Percentiles rank a stretch among this genome's conserved stretches.
Conservation (phyloP, 768 basidiomycete genomes). For the Gymnopilus junonius region DNA sequence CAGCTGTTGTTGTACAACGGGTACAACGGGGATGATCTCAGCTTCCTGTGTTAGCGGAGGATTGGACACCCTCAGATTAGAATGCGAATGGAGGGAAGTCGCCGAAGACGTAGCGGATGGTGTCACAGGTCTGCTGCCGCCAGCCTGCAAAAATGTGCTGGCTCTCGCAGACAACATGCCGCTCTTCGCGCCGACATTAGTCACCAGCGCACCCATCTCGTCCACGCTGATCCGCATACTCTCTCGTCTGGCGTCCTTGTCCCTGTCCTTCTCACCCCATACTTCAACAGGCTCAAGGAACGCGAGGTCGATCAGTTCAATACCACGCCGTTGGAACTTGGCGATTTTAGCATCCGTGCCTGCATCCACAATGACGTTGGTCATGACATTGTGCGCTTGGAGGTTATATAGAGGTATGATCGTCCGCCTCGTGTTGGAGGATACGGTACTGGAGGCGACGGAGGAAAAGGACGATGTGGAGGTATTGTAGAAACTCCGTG, state of each 20-base stretch:
- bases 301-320: slow-evolving; percentile 80
- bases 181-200: slow-evolving; percentile 10
- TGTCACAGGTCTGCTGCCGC: slow-evolving; percentile 20
- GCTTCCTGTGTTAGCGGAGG: neutral
- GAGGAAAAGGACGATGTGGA: slow-evolving; percentile 46
- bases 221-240: slow-evolving; percentile 36
- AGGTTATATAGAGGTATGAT: slow-evolving; percentile 90
- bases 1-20: slow-evolving; percentile 17
- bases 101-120: slow-evolving; percentile 32
- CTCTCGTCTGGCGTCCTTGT: slow-evolving; percentile 28
- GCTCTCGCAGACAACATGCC: slow-evolving; percentile 18
- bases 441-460: slow-evolving; percentile 30
- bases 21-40: slow-evolving; percentile 3
- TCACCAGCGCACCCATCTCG: slow-evolving; percentile 29
- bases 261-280: slow-evolving; percentile 46
- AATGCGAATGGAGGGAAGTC: slow-evolving; percentile 29
- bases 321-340: slow-evolving; percentile 70
- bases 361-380: slow-evolving; percentile 85
- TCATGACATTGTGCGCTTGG: slow-evolving; percentile 86
- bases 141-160: slow-evolving; percentile 22
- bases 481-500: slow-evolving; percentile 36
- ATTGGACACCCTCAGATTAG: slow-evolving; percentile 4
- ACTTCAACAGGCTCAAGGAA: slow-evolving; percentile 84
- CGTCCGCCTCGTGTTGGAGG: slow-evolving; percentile 34
- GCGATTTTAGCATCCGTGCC: slow-evolving; percentile 89